A percentile compares a stretch with the other conserved stretches of the same genome.
These are phyloP conservation scores for Metarhizium humberi DNA, from an alignment of 2,329 filamentous ascomycete genomes.

Conservation along the genomic window DNA sequence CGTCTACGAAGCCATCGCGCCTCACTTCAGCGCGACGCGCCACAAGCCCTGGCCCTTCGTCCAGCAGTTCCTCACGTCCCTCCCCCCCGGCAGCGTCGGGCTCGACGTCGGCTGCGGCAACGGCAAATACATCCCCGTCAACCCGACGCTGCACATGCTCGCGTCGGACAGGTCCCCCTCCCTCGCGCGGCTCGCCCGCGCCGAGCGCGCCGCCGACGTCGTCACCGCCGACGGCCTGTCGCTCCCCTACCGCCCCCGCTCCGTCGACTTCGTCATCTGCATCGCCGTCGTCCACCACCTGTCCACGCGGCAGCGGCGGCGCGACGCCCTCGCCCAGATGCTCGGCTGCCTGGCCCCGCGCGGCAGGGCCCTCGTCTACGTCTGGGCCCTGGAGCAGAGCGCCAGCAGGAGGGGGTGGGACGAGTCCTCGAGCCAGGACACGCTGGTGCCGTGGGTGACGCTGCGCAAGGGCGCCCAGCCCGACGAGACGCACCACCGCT, in stretches of 20 bases:
- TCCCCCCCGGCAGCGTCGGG: slow-evolving; percentile 64
- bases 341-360: slow-evolving; percentile 55
- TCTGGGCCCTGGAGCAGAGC: slow-evolving; percentile 93
- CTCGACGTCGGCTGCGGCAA: slow-evolving; percentile 94
- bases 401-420: slow-evolving; percentile 83
- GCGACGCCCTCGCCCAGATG: slow-evolving; percentile 63
- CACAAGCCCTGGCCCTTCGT: slow-evolving; percentile 91
- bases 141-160: slow-evolving; percentile 67
- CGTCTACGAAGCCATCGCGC: slow-evolving; percentile 82
- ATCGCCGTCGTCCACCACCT: slow-evolving; percentile 94
- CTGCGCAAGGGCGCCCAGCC: slow-evolving; percentile 22
- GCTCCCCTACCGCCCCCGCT: slow-evolving; percentile 61
- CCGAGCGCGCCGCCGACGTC: slow-evolving; percentile 47
- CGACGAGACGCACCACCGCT: slow-evolving; percentile 67
- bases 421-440: slow-evolving; percentile 73
- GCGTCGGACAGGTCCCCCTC: slow-evolving; percentile 71
- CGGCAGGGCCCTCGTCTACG: slow-evolving; percentile 73
- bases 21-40: slow-evolving; percentile 73
- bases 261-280: slow-evolving; percentile 76
- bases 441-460: slow-evolving; percentile 93
- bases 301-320: slow-evolving; percentile 63
- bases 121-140: slow-evolving; percentile 85
- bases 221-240: slow-evolving; percentile 73
- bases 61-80: slow-evolving; percentile 60
- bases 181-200: slow-evolving; percentile 40